These are phyloP conservation scores for Avicennia marina DNA, from an alignment of 257 asterid genomes.

Conservation along the genomic window DNA sequence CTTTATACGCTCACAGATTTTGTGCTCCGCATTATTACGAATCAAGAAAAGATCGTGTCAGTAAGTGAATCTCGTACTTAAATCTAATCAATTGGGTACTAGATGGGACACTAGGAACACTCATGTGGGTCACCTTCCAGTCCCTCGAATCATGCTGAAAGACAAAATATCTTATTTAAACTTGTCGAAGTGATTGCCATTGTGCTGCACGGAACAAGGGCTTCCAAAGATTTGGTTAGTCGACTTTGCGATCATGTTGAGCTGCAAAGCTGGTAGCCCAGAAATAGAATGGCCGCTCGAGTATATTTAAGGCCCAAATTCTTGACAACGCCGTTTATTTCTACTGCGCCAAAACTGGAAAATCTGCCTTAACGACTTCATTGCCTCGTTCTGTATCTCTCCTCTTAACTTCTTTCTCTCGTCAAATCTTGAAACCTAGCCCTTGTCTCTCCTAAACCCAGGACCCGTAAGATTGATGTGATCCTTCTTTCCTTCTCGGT, in stretches of 20 bases:
- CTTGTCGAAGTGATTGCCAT: no score
- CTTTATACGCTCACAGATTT: no score
- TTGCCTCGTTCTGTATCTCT: conserved; percentile 11
- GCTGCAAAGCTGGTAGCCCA: conserved; percentile 14
- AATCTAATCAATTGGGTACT: no score
- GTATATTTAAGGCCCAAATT: conserved; percentile 24
- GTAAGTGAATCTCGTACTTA: no score
- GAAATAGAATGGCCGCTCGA: neutral
- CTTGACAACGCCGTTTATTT: conserved; percentile 25
- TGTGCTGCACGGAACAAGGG: no score
- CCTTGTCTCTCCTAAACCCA: conserved; percentile 33
- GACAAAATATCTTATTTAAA: no score
- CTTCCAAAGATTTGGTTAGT: neutral
- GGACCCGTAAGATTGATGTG: conserved; percentile 17
- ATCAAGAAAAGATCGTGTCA: no score
- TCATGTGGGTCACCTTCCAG: no score
- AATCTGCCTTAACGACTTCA: conserved; percentile 21
- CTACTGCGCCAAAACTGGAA: conserved; percentile 23
- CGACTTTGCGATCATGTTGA: neutral
- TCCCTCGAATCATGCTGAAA: no score
- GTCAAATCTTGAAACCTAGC: conserved; percentile 34
- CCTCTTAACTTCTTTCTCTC: conserved; percentile 18
- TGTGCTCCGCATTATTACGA: no score
- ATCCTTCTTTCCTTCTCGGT: no score
- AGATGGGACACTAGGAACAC: no score